Conservation (phyloP, 306 rosid genomes). For the Fragaria ananassa region DNA sequence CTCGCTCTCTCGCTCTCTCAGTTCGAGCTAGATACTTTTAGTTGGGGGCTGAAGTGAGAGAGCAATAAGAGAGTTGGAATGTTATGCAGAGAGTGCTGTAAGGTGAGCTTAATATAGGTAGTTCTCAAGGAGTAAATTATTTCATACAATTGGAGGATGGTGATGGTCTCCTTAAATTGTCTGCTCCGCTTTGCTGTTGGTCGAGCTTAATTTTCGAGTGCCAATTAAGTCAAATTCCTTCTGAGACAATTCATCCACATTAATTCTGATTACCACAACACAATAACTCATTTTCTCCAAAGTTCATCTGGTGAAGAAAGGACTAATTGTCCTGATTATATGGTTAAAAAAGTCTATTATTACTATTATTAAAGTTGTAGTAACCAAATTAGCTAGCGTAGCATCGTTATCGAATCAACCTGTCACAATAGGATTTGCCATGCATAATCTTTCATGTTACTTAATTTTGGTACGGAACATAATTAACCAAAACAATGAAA, state of each 20-base stretch:
- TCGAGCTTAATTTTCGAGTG: constrained; percentile 84
- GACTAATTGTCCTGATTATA: constrained; percentile 6
- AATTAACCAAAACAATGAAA: not conserved
- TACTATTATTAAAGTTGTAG: not conserved
- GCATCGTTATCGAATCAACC: not conserved
- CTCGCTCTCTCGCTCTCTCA: not conserved
- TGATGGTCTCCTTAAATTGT: constrained; percentile 18
- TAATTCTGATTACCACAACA: constrained; percentile 17
- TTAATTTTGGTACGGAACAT: not conserved
- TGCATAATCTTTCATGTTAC: not conserved
- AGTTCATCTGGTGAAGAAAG: not conserved
- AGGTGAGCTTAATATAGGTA: constrained; percentile 9
- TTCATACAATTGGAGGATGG: constrained; percentile 1
- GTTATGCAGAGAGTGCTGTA: not conserved
- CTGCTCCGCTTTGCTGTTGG: constrained; percentile 43
- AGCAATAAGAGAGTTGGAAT: constrained; percentile 6
- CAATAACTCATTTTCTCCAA: not conserved
- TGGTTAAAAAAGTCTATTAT: constrained; percentile 46
- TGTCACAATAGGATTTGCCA: not conserved
- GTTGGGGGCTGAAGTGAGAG: not conserved
- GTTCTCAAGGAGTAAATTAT: not conserved
- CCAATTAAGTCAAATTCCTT: constrained; percentile 46
- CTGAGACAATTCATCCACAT: constrained; percentile 8
- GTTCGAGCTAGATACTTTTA: not conserved
- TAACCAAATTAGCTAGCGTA: constrained; percentile 1